Evolutionary conservation across 345 rosid genomes (phyloP).

Genomic region (Populus ilicifolia): DNA sequence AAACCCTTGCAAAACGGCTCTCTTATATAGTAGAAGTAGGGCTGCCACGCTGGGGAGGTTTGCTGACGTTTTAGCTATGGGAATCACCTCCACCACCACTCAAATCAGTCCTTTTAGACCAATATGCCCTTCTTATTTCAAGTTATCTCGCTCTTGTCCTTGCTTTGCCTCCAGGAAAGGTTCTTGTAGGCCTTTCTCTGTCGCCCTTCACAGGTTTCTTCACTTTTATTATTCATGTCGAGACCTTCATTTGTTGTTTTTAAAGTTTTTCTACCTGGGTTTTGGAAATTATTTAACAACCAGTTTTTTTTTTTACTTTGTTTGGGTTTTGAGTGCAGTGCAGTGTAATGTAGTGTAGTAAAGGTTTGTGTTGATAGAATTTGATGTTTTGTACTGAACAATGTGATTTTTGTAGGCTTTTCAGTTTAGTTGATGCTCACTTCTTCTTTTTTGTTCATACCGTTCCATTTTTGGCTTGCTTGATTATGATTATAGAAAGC

Average conservation of each 20-base stretch:
- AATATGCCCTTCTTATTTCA: slow-evolving; percentile 35
- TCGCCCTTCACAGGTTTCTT: slow-evolving; percentile 38
- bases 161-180: slow-evolving; percentile 26
- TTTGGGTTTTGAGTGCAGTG: neutral
- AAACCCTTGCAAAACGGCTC: slow-evolving; percentile 39
- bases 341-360: neutral
- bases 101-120: slow-evolving; percentile 41
- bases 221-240: neutral
- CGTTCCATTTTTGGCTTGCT: neutral
- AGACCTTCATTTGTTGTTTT: neutral
- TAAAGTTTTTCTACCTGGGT: neutral
- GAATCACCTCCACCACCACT: slow-evolving; percentile 43
- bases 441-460: neutral
- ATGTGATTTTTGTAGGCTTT: neutral
- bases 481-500: neutral
- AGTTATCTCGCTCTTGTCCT: slow-evolving; percentile 32
- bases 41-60: slow-evolving; percentile 47
- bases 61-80: slow-evolving; percentile 50
- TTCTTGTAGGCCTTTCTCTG: slow-evolving; percentile 9
- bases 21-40: slow-evolving; percentile 7
- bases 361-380: neutral
- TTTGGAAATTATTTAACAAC: neutral
- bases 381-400: neutral
- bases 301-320: neutral
- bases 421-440: neutral